These are phyloP conservation scores for Casuarina glauca DNA, from an alignment of 306 rosid genomes.

Conservation along the genomic window DNA sequence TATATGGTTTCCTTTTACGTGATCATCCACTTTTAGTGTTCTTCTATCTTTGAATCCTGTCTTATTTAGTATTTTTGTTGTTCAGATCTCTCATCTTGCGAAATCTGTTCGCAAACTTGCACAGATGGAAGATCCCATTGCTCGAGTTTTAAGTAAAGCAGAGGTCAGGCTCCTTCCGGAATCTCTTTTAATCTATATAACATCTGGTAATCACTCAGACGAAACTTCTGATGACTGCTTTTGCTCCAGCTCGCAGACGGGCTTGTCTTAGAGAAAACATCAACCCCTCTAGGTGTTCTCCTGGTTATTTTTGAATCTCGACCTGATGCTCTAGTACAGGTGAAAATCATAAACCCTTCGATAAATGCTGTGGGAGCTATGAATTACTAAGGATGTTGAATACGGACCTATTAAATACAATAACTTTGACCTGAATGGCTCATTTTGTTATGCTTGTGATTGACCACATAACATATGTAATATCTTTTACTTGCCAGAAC, in stretches of 20 bases:
- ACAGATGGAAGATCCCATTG: constrained; percentile 84
- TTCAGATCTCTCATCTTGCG: constrained; percentile 68
- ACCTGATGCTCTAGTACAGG: constrained; percentile 98
- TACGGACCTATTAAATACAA: constrained; percentile 8
- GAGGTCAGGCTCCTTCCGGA: constrained; percentile 44
- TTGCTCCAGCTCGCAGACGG: constrained; percentile 71
- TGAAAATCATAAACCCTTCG: constrained; percentile 29
- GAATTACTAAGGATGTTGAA: constrained; percentile 19
- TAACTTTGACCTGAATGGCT: constrained; percentile 9
- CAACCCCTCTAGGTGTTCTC: constrained; percentile 84
- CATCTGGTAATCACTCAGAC: constrained; percentile 11
- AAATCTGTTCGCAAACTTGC: constrained; percentile 75
- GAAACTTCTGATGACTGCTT: constrained; percentile 29
- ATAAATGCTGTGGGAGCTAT: constrained; percentile 13
- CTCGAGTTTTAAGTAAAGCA: constrained; percentile 63
- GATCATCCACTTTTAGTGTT: constrained; percentile 4
- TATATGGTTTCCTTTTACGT: not conserved
- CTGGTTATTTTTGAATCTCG: constrained; percentile 86
- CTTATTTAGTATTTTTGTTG: constrained; percentile 13
- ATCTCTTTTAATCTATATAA: constrained; percentile 4
- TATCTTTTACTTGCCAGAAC: not conserved
- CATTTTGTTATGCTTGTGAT: constrained; percentile 7
- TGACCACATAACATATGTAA: not conserved
- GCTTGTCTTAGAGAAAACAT: constrained; percentile 66
- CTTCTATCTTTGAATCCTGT: constrained; percentile 8